These are phyloP conservation scores for Nigrospora osmanthi DNA, from an alignment of 2,329 filamentous ascomycete genomes.

Conservation along the genomic window DNA sequence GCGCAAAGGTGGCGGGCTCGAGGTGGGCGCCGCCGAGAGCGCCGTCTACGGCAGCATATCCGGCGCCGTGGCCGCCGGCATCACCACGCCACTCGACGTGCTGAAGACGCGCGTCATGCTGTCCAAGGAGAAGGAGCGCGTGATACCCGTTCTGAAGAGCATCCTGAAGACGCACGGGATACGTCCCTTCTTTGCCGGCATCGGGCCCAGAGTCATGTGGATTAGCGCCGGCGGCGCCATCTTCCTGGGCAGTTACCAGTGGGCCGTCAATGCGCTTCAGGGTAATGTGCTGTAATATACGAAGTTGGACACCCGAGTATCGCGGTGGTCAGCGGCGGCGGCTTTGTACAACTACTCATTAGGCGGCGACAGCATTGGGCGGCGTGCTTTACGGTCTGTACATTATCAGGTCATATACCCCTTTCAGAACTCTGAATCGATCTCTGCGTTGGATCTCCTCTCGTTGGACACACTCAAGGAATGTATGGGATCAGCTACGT, in stretches of 20 bases:
- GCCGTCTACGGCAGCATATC: conserved; percentile 77
- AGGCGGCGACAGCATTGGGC: too few species aligned
- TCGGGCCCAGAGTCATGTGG: conserved; percentile 82
- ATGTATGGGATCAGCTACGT: too few species aligned
- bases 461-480: too few species aligned
- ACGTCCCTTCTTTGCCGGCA: conserved; percentile 65
- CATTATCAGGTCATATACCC: too few species aligned
- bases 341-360: too few species aligned
- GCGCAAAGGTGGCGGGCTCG: conserved; percentile 23
- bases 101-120: conserved; percentile 97
- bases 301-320: background rate
- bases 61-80: conserved; percentile 75
- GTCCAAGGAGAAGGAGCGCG: conserved; percentile 57
- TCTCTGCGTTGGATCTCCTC: too few species aligned
- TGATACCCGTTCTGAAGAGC: conserved; percentile 49
- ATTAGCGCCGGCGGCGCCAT: conserved; percentile 92
- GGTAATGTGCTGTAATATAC: conserved; percentile 10
- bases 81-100: conserved; percentile 92
- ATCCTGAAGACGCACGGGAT: conserved; percentile 60
- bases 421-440: too few species aligned
- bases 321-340: too few species aligned
- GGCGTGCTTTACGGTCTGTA: too few species aligned
- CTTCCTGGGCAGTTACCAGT: conserved; percentile 90
- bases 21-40: conserved; percentile 67
- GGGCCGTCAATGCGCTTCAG: conserved; percentile 68